Percentiles rank a stretch among this genome's conserved stretches.
Evolutionary conservation across 2,329 filamentous ascomycete genomes (phyloP).

Genomic region (Akanthomyces uredinophilus): DNA sequence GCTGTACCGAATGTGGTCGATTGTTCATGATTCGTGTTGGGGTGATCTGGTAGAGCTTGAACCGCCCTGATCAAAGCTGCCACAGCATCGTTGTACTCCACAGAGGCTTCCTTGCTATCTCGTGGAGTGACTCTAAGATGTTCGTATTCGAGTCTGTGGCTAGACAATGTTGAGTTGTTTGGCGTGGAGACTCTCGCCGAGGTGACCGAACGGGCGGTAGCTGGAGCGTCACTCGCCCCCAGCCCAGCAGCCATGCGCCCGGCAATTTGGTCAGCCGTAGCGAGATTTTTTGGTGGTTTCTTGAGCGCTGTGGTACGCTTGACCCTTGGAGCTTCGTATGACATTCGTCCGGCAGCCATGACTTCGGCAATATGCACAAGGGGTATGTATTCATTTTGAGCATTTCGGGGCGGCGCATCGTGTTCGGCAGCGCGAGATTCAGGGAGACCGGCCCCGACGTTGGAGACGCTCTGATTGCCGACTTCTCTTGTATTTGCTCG

Average conservation of each 20-base stretch:
- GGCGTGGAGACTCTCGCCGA: not conserved
- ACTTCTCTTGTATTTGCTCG: slow-evolving; percentile 21
- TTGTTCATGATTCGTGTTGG: not conserved
- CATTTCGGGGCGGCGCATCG: not conserved
- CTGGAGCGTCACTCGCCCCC: not conserved
- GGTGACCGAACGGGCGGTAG: not conserved
- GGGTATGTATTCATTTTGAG: not conserved
- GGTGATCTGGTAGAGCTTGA: not conserved
- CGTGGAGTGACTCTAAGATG: not conserved
- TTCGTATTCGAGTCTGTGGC: not conserved
- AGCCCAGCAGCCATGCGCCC: not conserved
- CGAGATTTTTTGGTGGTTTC: not conserved
- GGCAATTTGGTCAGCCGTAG: not conserved
- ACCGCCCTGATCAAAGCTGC: not conserved
- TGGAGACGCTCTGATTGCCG: not conserved
- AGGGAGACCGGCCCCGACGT: not conserved
- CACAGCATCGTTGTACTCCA: not conserved
- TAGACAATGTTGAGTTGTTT: not conserved
- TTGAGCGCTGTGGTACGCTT: not conserved
- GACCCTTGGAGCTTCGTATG: not conserved
- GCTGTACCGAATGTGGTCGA: not conserved
- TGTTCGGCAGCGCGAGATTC: not conserved
- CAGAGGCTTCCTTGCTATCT: not conserved
- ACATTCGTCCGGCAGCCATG: not conserved
- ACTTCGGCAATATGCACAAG: not conserved